Percentiles rank a stretch among this genome's conserved stretches.
Conservation (phyloP, 148 eudicot genomes). For the Beta vulgaris region DNA sequence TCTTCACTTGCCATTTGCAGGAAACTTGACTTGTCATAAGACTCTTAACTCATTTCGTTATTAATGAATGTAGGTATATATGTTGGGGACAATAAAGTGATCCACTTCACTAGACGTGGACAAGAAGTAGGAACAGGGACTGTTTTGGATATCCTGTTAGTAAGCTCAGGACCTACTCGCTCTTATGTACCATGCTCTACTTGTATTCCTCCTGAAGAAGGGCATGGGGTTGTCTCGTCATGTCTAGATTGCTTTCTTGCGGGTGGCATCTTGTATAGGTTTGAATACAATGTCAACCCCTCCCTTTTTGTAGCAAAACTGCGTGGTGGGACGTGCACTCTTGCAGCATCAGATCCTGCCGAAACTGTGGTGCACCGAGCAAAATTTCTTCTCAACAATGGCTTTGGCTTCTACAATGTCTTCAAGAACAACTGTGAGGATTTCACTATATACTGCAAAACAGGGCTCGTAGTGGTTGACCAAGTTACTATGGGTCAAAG, state of each 20-base stretch:
- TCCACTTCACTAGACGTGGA: constrained; percentile 89
- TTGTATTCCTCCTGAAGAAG: constrained; percentile 50
- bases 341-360: constrained; percentile 52
- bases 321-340: constrained; percentile 83
- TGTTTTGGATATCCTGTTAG: constrained; percentile 55
- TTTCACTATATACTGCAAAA: constrained; percentile 81
- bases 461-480: constrained; percentile 58
- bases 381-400: constrained; percentile 54
- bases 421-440: constrained; percentile 84
- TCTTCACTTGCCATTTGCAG: neutral
- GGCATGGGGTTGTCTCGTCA: constrained; percentile 68
- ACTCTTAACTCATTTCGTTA: constrained; percentile 1
- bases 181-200: constrained; percentile 57
- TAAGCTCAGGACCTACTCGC: constrained; percentile 68
- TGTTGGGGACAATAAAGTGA: constrained; percentile 66
- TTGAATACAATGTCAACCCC: constrained; percentile 61
- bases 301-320: constrained; percentile 71
- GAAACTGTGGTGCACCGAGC: constrained; percentile 65
- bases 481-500: constrained; percentile 64
- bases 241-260: constrained; percentile 73
- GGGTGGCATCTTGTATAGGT: constrained; percentile 66
- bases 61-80: constrained; percentile 50
- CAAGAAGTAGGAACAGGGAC: constrained; percentile 92
- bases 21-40: neutral
- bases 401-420: constrained; percentile 67